Evolutionary conservation across 2,329 filamentous ascomycete genomes (phyloP), one percentile per base, ranked within the genome.

Genomic region (Fusarium pseudonygamai): DNA sequence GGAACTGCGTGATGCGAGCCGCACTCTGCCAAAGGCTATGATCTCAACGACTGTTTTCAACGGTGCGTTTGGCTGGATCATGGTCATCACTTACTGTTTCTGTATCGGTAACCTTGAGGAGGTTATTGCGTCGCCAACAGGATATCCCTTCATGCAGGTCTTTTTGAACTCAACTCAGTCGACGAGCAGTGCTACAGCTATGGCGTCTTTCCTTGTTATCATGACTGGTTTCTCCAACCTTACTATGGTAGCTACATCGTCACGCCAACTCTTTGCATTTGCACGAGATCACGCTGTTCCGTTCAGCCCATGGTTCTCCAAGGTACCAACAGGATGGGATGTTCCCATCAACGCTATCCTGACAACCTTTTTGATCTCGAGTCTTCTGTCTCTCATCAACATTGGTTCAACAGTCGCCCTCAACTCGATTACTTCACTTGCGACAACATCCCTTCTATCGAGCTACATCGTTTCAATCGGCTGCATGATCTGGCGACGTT

Each of bases 191-290:
- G 72, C 75, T 24, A 77, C 72, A 7, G 75, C 72, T 3, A 64
- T 77, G 67, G 45, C 74, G 0, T 71, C 67, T 1, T 74, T 77
- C 42, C 64, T 77, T 7, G 57, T 77, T 7, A 73, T 71, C 37
- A 75, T 77, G 75, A 77, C 71, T 5, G 63, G 61, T 7, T 76
- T 77, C 24, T 72, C 75, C 8, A 76, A 77, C 12, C 20, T 76
- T 3, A 77, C 74, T 2, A 68, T 76, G 67, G 74, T 76, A 3
- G 74, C 75, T 7, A 77, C 75, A 0, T 64, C 75, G 0, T 76
- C 75, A 0, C 72, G 75, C 5, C 74, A 77, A 12, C 72, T 76
- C 5, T 76, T 74, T 8, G 75, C 75, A 0, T 76, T 76, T 4
- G 75, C 75, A 0, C 50, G 75, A 47, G 75, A 76, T 28, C 72